Conservation (phyloP, 495 filamentous ascomycete species). For the Penicillium lividum region DNA sequence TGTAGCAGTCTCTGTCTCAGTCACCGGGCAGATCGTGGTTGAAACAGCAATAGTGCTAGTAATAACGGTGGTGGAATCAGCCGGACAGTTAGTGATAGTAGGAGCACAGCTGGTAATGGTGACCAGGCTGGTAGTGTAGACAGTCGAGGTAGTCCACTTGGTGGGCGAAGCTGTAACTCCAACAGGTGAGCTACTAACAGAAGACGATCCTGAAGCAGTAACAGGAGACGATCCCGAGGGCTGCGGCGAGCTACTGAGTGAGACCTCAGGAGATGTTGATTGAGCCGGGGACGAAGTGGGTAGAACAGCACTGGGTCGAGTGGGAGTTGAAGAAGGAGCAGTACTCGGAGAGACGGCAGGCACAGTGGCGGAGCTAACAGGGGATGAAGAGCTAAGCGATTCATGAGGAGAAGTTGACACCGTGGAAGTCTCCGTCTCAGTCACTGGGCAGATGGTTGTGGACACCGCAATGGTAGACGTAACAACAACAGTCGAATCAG, state of each 20-base stretch:
- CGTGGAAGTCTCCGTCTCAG: slow-evolving; percentile 21
- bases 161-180: slow-evolving; percentile 6
- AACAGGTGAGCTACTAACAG: background rate
- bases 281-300: slow-evolving; percentile 23
- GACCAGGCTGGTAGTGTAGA: slow-evolving; percentile 57
- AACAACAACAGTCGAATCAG: slow-evolving; percentile 48
- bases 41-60: slow-evolving; percentile 4
- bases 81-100: slow-evolving; percentile 60
- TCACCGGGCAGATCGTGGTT: slow-evolving; percentile 11
- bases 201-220: background rate
- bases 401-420: slow-evolving; percentile 5
- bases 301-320: background rate
- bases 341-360: no score
- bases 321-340: background rate
- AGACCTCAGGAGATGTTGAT: slow-evolving; percentile 1
- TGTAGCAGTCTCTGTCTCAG: slow-evolving; percentile 11
- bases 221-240: background rate
- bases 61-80: slow-evolving; percentile 33
- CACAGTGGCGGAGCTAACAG: no score
- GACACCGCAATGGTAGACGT: slow-evolving; percentile 58
- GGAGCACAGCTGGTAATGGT: slow-evolving; percentile 61
- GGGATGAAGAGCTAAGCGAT: no score
- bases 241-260: background rate
- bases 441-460: slow-evolving; percentile 61
- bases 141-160: slow-evolving; percentile 56